Percentiles rank a stretch among this genome's conserved stretches.
These are phyloP conservation scores for Tuber magnatum DNA, from an alignment of 495 filamentous ascomycete species.

Conservation along the genomic window DNA sequence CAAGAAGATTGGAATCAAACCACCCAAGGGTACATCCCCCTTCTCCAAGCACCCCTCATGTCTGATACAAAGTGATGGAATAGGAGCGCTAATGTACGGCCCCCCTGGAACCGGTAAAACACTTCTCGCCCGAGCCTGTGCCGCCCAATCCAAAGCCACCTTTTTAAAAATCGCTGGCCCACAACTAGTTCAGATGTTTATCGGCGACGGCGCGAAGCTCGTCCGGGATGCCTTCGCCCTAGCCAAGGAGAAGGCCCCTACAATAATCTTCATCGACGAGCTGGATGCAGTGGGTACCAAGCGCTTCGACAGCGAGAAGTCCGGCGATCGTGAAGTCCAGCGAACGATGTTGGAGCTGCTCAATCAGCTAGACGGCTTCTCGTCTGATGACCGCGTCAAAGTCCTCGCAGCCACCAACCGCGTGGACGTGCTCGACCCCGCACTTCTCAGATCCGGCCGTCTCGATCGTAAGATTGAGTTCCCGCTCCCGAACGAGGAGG, in stretches of 20 bases:
- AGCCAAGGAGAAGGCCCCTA: conserved; percentile 95
- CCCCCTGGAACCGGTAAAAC: conserved; percentile 96
- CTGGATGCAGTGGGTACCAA: conserved; percentile 95
- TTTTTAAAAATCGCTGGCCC: conserved; percentile 98
- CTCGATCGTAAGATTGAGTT: conserved; percentile 99
- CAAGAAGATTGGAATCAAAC: conserved; percentile 99
- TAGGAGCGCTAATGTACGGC: conserved; percentile 96
- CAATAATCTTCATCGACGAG: conserved; percentile 99
- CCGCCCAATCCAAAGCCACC: conserved; percentile 94
- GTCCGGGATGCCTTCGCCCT: conserved; percentile 96
- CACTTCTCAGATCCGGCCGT: conserved; percentile 85
- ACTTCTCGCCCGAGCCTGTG: conserved; percentile 91
- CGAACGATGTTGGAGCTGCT: conserved; percentile 98
- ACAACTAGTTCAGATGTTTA: conserved; percentile 99
- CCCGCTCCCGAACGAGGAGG: conserved; percentile 97
- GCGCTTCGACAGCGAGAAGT: conserved; percentile 98
- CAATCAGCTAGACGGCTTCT: conserved; percentile 98
- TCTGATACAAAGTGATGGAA: conserved; percentile 25
- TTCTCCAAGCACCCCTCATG: neutral
- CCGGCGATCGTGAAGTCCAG: conserved; percentile 95
- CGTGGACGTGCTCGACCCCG: conserved; percentile 94
- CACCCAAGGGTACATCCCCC: conserved; percentile 74
- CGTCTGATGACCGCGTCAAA: conserved; percentile 98
- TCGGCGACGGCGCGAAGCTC: conserved; percentile 95
- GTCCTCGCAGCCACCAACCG: conserved; percentile 97